phyloP scores from a whole-genome alignment of 2,329 filamentous ascomycete genomes.

The Aspergillus arachidicola region DNA sequence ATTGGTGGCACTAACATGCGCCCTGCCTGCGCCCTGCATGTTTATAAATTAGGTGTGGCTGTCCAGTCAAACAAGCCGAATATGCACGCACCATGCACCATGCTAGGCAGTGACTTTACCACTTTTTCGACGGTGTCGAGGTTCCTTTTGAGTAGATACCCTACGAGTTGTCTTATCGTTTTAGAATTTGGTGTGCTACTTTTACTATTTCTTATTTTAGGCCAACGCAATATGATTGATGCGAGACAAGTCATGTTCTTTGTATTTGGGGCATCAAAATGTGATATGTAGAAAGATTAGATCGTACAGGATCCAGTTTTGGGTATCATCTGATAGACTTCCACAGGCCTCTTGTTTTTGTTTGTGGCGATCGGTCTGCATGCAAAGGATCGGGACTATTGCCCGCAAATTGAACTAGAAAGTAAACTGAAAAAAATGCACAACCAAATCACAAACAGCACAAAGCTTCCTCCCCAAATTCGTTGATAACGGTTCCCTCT shows the following conservation, averaged over 20 bases:
- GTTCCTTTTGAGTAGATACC: constrained; percentile 3
- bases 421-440: neutral
- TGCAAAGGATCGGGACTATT: neutral
- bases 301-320: neutral
- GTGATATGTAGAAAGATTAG: neutral
- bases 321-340: constrained; percentile 4
- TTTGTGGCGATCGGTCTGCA: neutral
- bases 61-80: neutral
- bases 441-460: constrained; percentile 63
- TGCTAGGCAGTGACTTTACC: neutral
- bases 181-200: neutral
- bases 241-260: neutral
- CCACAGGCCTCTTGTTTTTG: neutral
- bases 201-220: neutral
- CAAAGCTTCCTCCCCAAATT: constrained; percentile 80
- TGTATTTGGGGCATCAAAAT: neutral
- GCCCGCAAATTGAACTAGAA: neutral
- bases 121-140: neutral
- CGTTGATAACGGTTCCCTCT: constrained; percentile 69
- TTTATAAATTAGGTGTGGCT: neutral
- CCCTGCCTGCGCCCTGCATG: neutral
- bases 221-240: neutral
- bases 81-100: neutral
- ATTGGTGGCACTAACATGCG: constrained; percentile 34
- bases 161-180: neutral